Evolutionary conservation across 176 grass and related monocot genomes (phyloP).

Genomic region (Canna indica): DNA sequence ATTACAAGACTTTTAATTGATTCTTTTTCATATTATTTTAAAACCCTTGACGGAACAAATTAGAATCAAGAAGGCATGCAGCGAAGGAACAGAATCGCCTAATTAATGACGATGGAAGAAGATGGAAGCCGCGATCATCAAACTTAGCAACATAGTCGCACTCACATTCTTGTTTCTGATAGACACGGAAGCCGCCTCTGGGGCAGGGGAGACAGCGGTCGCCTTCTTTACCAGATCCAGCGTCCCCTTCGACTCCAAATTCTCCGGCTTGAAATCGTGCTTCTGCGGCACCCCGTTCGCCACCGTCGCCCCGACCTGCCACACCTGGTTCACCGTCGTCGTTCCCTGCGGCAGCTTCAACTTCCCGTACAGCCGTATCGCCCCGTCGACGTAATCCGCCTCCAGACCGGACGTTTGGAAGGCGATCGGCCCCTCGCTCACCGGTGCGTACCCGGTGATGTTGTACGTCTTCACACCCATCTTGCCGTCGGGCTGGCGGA

Average conservation of each 20-base stretch:
- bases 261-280: slow-evolving; percentile 36
- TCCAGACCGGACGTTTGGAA: slow-evolving; percentile 29
- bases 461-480: slow-evolving; percentile 47
- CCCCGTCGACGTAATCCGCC: slow-evolving; percentile 29
- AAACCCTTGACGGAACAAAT: too few species aligned
- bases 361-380: slow-evolving; percentile 25
- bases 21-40: too few species aligned
- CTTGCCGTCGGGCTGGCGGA: slow-evolving; percentile 1
- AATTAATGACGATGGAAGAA: neutral
- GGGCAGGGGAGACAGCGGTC: neutral
- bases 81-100: too few species aligned
- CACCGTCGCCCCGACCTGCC: slow-evolving; percentile 44
- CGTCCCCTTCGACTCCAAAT: slow-evolving; percentile 31
- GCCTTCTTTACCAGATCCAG: slow-evolving; percentile 27
- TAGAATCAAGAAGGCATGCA: too few species aligned
- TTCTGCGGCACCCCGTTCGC: slow-evolving; percentile 19
- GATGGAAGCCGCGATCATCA: neutral
- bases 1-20: too few species aligned
- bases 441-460: slow-evolving; percentile 29
- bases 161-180: slow-evolving; percentile 30
- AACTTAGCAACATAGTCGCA: neutral
- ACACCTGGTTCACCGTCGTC: slow-evolving; percentile 35
- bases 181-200: neutral
- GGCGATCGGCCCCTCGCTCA: slow-evolving; percentile 25
- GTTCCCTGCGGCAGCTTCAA: slow-evolving; percentile 4